phyloP scores from a whole-genome alignment of 257 asterid genomes.

The Solanum tarijense region DNA sequence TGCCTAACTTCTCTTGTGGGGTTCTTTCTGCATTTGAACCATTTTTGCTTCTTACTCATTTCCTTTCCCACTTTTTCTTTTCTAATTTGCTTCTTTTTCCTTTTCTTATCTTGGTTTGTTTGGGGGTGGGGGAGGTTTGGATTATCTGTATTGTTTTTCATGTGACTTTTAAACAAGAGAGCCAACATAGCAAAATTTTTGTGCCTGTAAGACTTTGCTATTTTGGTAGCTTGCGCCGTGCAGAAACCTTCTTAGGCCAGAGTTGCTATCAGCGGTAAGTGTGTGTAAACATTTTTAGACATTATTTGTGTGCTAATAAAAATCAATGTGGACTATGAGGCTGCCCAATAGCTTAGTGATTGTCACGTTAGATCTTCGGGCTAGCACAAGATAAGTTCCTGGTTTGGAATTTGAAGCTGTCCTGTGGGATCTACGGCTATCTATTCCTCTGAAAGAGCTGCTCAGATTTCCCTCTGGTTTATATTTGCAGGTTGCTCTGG shows the following conservation, averaged over 20 bases:
- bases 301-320: background rate
- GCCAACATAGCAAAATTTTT: background rate
- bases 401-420: background rate
- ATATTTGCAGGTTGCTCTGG: background rate
- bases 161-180: background rate
- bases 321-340: background rate
- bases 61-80: background rate
- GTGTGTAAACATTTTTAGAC: background rate
- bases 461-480: background rate
- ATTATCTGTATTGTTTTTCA: background rate
- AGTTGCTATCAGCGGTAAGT: background rate
- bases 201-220: background rate
- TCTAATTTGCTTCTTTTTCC: background rate
- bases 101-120: background rate
- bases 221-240: background rate
- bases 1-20: constrained; percentile 6
- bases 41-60: background rate
- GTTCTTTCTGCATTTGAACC: background rate
- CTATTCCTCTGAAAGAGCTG: background rate
- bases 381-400: background rate
- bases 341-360: background rate
- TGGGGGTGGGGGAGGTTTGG: background rate
- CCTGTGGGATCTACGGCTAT: background rate
- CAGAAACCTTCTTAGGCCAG: background rate
- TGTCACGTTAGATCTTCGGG: background rate